Percentiles rank a stretch among this genome's conserved stretches.
Conservation (phyloP, 2,329 filamentous ascomycete species). For the Zasmidium angulare region DNA sequence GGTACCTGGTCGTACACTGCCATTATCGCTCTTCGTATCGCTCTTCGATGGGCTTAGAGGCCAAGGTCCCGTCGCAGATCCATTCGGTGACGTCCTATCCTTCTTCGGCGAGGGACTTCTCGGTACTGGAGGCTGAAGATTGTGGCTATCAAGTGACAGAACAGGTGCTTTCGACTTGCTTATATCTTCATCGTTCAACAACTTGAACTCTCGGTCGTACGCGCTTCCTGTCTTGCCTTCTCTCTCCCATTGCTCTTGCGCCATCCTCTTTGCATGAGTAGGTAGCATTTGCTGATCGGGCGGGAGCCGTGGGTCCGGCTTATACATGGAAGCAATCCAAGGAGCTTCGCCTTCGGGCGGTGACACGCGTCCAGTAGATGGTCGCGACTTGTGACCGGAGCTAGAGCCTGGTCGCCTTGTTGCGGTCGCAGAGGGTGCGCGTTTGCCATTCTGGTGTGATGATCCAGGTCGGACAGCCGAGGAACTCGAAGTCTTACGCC, state of each 20-base stretch:
- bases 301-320: conserved; percentile 88
- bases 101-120: conserved; percentile 12
- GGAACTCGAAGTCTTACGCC: conserved; percentile 14
- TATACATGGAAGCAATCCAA: conserved; percentile 93
- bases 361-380: conserved; percentile 63
- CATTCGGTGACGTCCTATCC: conserved; percentile 12
- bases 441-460: conserved; percentile 16
- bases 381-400: conserved; percentile 37
- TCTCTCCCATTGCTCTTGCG: conserved; percentile 93
- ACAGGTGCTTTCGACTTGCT: conserved; percentile 41
- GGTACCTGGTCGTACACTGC: conserved; percentile 38
- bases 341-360: conserved; percentile 91
- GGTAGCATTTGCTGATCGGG: conserved; percentile 95
- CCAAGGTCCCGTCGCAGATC: conserved; percentile 24
- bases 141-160: conserved; percentile 8
- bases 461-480: conserved; percentile 20
- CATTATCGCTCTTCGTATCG: conserved; percentile 24
- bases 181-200: conserved; percentile 67
- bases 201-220: conserved; percentile 85
- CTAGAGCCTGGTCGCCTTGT: conserved; percentile 25
- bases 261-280: conserved; percentile 84
- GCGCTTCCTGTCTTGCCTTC: conserved; percentile 82
- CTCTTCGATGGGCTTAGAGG: conserved; percentile 29
- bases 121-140: not conserved
- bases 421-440: conserved; percentile 9